These are phyloP conservation scores for Hypoxylon sp. DNA, from an alignment of 2,329 filamentous ascomycete species.

Conservation along the genomic window DNA sequence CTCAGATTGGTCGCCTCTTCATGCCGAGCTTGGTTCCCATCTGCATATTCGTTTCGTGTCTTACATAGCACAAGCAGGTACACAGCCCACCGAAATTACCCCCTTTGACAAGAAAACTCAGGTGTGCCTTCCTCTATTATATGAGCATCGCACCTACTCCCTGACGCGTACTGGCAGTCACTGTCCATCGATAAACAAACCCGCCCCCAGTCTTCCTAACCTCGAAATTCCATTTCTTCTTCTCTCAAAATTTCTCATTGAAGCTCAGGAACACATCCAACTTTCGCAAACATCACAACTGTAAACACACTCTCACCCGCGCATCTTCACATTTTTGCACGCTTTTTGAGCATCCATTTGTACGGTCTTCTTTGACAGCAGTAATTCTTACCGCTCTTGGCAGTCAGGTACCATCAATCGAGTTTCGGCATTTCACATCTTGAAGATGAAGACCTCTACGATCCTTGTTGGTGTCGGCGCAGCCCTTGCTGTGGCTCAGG, in stretches of 20 bases:
- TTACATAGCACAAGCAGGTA: constrained; percentile 41
- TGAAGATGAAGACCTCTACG: constrained; percentile 67
- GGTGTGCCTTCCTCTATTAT: constrained; percentile 28
- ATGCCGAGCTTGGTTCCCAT: constrained; percentile 9
- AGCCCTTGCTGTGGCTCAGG: constrained; percentile 60
- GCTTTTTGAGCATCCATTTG: constrained; percentile 54
- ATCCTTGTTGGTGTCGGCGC: constrained; percentile 61
- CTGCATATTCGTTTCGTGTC: constrained; percentile 41
- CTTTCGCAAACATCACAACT: constrained; percentile 48
- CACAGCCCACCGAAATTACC: constrained; percentile 39
- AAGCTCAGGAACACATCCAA: constrained; percentile 49
- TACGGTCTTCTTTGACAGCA: constrained; percentile 53
- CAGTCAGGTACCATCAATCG: constrained; percentile 31
- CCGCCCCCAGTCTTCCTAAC: constrained; percentile 22
- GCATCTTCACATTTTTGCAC: constrained; percentile 51
- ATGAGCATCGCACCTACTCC: constrained; percentile 24
- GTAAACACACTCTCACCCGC: constrained; percentile 39
- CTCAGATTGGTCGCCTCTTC: constrained; percentile 19
- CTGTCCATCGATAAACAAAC: constrained; percentile 34
- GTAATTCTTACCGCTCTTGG: constrained; percentile 50
- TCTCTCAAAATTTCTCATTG: constrained; percentile 41
- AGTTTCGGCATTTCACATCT: constrained; percentile 19
- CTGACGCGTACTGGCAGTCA: constrained; percentile 6
- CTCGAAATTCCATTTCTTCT: constrained; percentile 30
- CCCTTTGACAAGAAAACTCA: constrained; percentile 26